These are phyloP conservation scores for Aureobasidium sp. DNA, from an alignment of 2,329 filamentous ascomycete species.

Conservation along the genomic window DNA sequence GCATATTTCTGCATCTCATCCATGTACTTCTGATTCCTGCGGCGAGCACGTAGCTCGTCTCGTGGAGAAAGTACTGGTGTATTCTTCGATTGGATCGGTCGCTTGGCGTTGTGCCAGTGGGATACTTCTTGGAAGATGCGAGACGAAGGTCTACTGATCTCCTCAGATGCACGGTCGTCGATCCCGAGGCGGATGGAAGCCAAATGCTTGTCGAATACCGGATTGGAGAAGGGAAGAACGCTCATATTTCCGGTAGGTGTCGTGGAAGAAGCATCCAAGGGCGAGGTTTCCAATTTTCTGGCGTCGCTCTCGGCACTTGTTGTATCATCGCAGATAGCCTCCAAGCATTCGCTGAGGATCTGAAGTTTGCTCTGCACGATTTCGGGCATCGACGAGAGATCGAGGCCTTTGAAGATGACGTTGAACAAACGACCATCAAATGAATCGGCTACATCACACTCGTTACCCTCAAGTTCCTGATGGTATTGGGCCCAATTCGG, in stretches of 20 bases:
- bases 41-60: slow-evolving; percentile 35
- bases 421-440: slow-evolving; percentile 48
- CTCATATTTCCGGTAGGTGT: slow-evolving; percentile 6
- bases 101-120: slow-evolving; percentile 59
- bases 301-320: neutral
- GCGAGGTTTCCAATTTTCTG: neutral
- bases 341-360: neutral
- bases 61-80: slow-evolving; percentile 21
- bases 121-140: slow-evolving; percentile 42
- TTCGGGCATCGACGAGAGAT: neutral
- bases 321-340: neutral
- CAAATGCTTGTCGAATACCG: slow-evolving; percentile 42
- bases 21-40: slow-evolving; percentile 58
- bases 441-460: slow-evolving; percentile 47
- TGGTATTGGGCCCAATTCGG: slow-evolving; percentile 30
- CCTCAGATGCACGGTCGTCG: slow-evolving; percentile 28
- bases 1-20: slow-evolving; percentile 62
- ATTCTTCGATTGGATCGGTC: slow-evolving; percentile 39
- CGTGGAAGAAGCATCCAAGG: neutral
- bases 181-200: slow-evolving; percentile 35
- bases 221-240: slow-evolving; percentile 43
- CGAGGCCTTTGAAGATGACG: slow-evolving; percentile 16
- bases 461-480: slow-evolving; percentile 3
- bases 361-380: neutral
- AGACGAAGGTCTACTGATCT: slow-evolving; percentile 28